These are phyloP conservation scores for Xylaria sp. DNA, from an alignment of 495 filamentous ascomycete genomes.

Conservation along the genomic window DNA sequence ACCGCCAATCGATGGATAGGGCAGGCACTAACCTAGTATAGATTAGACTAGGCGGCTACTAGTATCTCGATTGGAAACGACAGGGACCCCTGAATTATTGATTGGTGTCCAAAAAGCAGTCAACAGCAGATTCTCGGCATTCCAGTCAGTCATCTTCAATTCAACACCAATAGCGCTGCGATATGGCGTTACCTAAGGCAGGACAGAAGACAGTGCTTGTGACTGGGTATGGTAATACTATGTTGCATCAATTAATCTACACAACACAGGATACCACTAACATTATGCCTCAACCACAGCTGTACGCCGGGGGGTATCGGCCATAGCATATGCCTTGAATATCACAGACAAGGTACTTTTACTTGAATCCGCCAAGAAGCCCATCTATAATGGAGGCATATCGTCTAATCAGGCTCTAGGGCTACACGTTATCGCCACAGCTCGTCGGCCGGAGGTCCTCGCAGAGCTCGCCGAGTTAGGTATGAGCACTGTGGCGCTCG, in stretches of 20 bases:
- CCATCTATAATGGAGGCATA: neutral
- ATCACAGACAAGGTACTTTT: conserved; percentile 53
- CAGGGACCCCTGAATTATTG: too few species aligned
- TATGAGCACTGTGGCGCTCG: conserved; percentile 55
- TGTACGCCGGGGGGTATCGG: conserved; percentile 63
- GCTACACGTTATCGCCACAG: conserved; percentile 62
- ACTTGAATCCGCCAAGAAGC: too few species aligned
- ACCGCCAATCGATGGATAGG: neutral
- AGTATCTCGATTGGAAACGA: too few species aligned
- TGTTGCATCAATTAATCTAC: neutral
- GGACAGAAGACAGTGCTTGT: conserved; percentile 59
- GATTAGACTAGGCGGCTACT: neutral
- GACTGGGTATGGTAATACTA: conserved; percentile 49
- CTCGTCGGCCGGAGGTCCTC: conserved; percentile 54
- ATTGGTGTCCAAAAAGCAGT: too few species aligned
- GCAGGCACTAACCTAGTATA: too few species aligned
- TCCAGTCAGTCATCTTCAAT: neutral
- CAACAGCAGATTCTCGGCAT: neutral
- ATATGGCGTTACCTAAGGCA: conserved; percentile 33
- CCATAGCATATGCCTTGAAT: conserved; percentile 56
- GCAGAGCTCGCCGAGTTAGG: conserved; percentile 52
- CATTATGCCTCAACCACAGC: conserved; percentile 35
- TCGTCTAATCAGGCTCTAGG: conserved; percentile 39
- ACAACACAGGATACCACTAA: neutral
- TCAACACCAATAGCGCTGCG: neutral